Base-by-base conservation (phyloP, 2,329 filamentous ascomycete genomes). In the Alternaria longipes region DNA sequence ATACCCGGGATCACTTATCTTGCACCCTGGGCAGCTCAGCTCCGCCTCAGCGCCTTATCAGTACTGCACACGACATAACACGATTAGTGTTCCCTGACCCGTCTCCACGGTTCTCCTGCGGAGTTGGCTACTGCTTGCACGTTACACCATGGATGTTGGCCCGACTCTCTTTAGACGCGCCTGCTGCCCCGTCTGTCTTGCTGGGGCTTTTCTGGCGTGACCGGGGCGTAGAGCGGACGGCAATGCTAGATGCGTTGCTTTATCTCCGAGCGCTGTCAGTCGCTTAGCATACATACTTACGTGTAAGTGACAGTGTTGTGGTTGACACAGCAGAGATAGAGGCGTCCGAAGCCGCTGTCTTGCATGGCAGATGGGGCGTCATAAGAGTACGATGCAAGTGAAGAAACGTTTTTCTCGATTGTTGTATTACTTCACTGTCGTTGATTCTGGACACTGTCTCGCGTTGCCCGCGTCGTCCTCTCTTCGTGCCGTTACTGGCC, bases 261-360 rank as follows among this genome's bases (percentile, higher is more conserved):
- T 62, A 34, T 20, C 53, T 63, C 52, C 55, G 56, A 36, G 65
- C 59, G 57, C 54, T 60, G 57, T 24, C 26, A 52, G 52, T 62
- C 63, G 64, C 64, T 71, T 68, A 68, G 56, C 54, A 60, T 34
- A 60, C 44, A 16, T 53, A 44, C 56, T 60, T 65, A 65, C 62
- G 64, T 65, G 60, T 56, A 60, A 34, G 12, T 28, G 44, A 20
- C 47, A 51, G 38, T 36, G 47, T 38, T 36, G 1, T 54, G 28
- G 45, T 59, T 54, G 32, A 46, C 46, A 40, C 41, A 50, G 32
- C 28, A 38, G 22, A 66, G 64, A 66, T 66, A 66, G 62, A 56
- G 46, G 59, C 59, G 46, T 55, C 34, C 38, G 32, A 45, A 50
- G 26, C 42, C 56, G 30, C 32, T 38, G 22, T 26, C 16, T n/a